Conservation (phyloP, 176 grass and related monocot species). For the Carex littledalei region DNA sequence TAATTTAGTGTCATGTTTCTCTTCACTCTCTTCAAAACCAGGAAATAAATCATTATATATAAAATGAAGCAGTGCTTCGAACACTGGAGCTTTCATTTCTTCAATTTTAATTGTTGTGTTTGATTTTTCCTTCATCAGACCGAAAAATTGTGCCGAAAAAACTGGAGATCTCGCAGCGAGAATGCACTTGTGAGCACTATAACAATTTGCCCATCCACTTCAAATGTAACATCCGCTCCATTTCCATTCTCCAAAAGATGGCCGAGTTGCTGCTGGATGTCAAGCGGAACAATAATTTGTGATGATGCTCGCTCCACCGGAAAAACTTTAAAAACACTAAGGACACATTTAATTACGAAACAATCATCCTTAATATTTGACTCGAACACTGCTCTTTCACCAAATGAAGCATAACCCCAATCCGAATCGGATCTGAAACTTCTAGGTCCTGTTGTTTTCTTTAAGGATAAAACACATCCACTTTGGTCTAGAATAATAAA, state of each 20-base stretch:
- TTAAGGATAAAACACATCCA: background rate
- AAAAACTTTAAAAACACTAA: conserved; percentile 9
- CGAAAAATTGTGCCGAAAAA: too few relatives aligned
- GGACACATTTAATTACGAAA: background rate
- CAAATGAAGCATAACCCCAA: background rate
- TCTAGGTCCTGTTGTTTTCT: background rate
- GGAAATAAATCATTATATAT: too few relatives aligned
- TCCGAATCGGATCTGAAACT: background rate
- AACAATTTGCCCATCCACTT: too few relatives aligned
- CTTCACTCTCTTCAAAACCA: too few relatives aligned
- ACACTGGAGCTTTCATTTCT: too few relatives aligned
- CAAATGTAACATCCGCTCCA: background rate
- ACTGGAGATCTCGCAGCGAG: too few relatives aligned
- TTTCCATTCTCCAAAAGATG: conserved; percentile 12
- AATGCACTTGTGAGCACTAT: too few relatives aligned
- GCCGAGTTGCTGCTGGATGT: conserved; percentile 14
- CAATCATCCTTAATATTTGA: conserved; percentile 18
- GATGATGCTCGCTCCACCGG: background rate
- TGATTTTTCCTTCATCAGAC: too few relatives aligned
- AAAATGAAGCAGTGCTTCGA: too few relatives aligned
- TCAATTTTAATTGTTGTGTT: too few relatives aligned
- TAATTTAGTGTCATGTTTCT: too few relatives aligned
- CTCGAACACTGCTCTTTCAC: background rate
- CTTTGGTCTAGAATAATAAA: background rate
- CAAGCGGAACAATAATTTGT: background rate